Percentiles rank a stretch among this genome's conserved stretches.
Conservation (phyloP, 2,329 filamentous ascomycete genomes). For the Fusarium sp. region DNA sequence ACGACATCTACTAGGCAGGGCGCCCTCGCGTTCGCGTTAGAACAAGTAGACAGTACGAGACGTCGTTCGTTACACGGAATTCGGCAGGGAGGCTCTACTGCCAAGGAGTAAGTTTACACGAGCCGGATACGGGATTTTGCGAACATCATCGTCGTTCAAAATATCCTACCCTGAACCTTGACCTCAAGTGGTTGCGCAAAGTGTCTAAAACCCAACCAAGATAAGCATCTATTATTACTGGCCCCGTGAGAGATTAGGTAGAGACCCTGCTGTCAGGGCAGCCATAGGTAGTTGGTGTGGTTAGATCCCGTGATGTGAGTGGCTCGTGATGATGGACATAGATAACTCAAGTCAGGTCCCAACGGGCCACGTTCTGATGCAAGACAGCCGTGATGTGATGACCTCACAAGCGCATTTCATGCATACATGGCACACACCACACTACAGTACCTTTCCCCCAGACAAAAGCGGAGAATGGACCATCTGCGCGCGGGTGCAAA, state of each 20-base stretch:
- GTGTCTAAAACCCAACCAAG: background rate
- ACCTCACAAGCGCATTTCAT: constrained; percentile 3
- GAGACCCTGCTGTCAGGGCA: background rate
- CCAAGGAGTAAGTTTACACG: background rate
- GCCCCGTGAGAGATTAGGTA: background rate
- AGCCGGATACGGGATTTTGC: background rate
- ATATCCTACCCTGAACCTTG: background rate
- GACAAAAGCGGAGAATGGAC: constrained; percentile 1
- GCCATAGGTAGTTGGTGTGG: background rate
- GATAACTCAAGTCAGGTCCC: background rate
- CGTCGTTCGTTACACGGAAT: background rate
- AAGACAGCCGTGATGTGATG: background rate
- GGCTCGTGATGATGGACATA: background rate
- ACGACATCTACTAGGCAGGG: background rate
- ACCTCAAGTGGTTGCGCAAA: background rate
- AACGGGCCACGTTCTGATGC: background rate
- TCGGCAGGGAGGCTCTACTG: background rate
- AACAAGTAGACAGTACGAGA: background rate
- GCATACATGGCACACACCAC: background rate
- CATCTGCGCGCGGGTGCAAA: background rate
- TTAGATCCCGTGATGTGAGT: background rate
- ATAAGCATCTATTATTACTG: background rate
- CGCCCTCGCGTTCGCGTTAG: no score
- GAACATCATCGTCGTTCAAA: background rate
- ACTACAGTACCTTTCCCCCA: background rate